Evolutionary conservation across 768 basidiomycete species (phyloP), one percentile per base, ranked within the genome.

Genomic region (Pisolithus orientalis): DNA sequence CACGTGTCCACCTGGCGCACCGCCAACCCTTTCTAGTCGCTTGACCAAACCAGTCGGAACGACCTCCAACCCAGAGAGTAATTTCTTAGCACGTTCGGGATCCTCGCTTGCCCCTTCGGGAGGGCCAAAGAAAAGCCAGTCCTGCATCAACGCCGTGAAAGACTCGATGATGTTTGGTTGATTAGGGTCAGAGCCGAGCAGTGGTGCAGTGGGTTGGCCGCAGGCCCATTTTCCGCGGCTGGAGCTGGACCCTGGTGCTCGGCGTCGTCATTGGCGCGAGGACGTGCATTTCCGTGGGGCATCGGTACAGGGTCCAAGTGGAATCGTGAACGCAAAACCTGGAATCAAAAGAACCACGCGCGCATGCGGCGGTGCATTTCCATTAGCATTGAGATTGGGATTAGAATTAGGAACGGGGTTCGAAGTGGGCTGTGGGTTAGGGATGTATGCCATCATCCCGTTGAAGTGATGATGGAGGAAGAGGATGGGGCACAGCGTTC

Each of bases 21-120:
- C 70, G 1, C 70, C 70, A 5, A 75, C 61, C 48, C 80, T 74
- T 60, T 86, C 81, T 51, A 90, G 67, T 38, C 88, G 71, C 60
- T 79, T 73, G 13, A 89, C 78, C 6, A 90, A 68, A 5, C 87
- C 88, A 2, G 73, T 61, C 0, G 85, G 82, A 5, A 90, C 85
- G 37, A 73, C 76, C 45, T 87, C 85, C 4, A 90, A 65, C 1
- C 80, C 87, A 31, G 72, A 74, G 2, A 90, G 66, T 10, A 90
- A 73, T 53, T 70, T 74, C 65, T 76, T 79, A 1, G 87, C 88
- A 28, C 85, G 75, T 53, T 80, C 83, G 0, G 84, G 84, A 57
- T 87, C 83, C 54, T 88, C 86, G 27, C 70, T 68, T 56, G 72
- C 65, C 17, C 73, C 68, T 3, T 70, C 72, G 40, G 57, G 44